phyloP scores from a whole-genome alignment of 1,284 basidiomycete genomes.

The Trametes pubescens region DNA sequence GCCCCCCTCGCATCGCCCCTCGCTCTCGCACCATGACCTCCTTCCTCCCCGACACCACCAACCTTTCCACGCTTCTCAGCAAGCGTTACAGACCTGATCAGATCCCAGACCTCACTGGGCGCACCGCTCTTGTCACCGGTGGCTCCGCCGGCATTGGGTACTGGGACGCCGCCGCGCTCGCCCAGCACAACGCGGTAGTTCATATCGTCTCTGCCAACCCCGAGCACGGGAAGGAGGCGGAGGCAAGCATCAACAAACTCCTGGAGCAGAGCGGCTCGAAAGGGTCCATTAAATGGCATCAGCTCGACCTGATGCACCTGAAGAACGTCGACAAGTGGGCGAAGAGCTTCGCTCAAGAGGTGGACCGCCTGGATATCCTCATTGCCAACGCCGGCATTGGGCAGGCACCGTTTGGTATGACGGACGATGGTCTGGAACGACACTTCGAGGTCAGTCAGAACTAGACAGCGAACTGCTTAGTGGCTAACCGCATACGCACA shows the following conservation, averaged over 20 bases:
- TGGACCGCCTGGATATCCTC: conserved; percentile 41
- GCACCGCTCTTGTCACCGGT: conserved; percentile 44
- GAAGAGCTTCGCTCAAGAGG: conserved; percentile 37
- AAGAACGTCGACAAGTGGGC: conserved; percentile 38
- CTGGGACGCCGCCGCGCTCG: conserved; percentile 41
- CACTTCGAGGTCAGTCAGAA: conserved; percentile 36
- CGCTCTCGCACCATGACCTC: conserved; percentile 24
- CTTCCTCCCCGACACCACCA: conserved; percentile 31
- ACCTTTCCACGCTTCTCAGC: conserved; percentile 34
- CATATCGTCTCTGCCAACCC: conserved; percentile 41
- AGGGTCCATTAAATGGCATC: conserved; percentile 39
- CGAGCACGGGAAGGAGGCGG: conserved; percentile 40
- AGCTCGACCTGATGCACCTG: conserved; percentile 38
- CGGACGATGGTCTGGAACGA: conserved; percentile 41
- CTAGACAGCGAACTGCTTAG: not conserved
- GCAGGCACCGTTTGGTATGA: conserved; percentile 40
- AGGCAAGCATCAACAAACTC: conserved; percentile 52
- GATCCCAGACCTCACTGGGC: conserved; percentile 38
- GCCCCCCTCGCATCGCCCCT: not conserved
- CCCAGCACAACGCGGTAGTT: conserved; percentile 33
- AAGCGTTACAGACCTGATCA: conserved; percentile 35
- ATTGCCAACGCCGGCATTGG: conserved; percentile 44
- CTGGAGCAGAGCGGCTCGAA: conserved; percentile 76
- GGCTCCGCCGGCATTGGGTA: conserved; percentile 42
- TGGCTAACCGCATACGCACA: conserved; percentile 12